A percentile compares a stretch with the other conserved stretches of the same genome.
Evolutionary conservation across 805 yeast species (phyloP).

Genomic region (Suhomyces sp.): DNA sequence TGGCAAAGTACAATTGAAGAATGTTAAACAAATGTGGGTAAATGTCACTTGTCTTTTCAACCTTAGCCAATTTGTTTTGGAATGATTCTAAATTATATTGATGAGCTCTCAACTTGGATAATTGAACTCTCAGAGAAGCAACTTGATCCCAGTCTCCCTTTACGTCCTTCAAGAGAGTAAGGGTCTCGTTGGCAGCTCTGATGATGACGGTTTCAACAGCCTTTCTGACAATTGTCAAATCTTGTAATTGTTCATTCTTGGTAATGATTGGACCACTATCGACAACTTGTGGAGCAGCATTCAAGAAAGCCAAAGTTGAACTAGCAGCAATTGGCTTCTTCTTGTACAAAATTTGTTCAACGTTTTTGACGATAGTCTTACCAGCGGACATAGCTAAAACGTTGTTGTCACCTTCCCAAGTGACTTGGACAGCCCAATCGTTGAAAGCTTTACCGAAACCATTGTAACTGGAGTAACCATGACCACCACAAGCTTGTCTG

Average conservation of each 20-base stretch:
- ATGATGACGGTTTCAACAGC: slow-evolving; percentile 39
- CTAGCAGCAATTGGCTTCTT: slow-evolving; percentile 23
- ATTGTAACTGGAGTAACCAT: slow-evolving; percentile 90
- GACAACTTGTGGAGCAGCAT: slow-evolving; percentile 17
- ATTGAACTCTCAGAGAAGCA: slow-evolving; percentile 36
- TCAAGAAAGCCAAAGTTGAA: slow-evolving; percentile 34
- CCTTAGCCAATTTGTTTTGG: slow-evolving; percentile 18
- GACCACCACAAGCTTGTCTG: slow-evolving; percentile 95
- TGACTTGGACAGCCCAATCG: slow-evolving; percentile 97
- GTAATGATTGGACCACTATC: slow-evolving; percentile 14
- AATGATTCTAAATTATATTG: slow-evolving; percentile 35
- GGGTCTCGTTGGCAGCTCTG: slow-evolving; percentile 31
- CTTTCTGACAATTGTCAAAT: slow-evolving; percentile 15
- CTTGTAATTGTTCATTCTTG: slow-evolving; percentile 14
- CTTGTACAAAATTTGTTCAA: slow-evolving; percentile 31
- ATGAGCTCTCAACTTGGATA: slow-evolving; percentile 45
- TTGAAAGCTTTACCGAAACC: slow-evolving; percentile 86
- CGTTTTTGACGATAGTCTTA: slow-evolving; percentile 63
- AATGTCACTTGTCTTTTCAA: slow-evolving; percentile 18
- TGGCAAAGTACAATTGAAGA: slow-evolving; percentile 33
- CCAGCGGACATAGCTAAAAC: slow-evolving; percentile 83
- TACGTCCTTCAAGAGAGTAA: slow-evolving; percentile 24
- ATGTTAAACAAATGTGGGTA: slow-evolving; percentile 27
- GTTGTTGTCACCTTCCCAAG: slow-evolving; percentile 98
- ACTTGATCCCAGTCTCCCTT: slow-evolving; percentile 35